Evolutionary conservation across 2,329 filamentous ascomycete species (phyloP).

Genomic region (Myriosclerotinia curreyana): DNA sequence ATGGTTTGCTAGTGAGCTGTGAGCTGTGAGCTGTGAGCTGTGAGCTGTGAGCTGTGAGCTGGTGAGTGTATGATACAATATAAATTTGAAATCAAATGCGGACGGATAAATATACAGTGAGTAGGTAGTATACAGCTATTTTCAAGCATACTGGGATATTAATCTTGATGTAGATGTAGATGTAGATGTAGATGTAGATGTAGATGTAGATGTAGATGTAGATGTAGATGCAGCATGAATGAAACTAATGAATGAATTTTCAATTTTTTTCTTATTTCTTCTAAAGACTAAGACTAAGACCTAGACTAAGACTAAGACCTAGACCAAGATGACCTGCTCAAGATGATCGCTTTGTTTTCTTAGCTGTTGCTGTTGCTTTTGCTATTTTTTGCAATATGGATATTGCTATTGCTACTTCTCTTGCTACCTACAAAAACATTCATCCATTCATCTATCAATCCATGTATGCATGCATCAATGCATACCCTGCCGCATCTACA

Average conservation of each 20-base stretch:
- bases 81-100: neutral
- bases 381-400: neutral
- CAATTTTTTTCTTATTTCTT: neutral
- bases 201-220: too few relatives aligned
- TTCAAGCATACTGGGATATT: neutral
- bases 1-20: neutral
- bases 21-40: too few relatives aligned
- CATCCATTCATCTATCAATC: neutral
- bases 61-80: neutral
- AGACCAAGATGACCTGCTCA: too few relatives aligned
- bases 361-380: neutral
- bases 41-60: too few relatives aligned
- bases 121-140: neutral
- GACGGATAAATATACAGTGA: neutral
- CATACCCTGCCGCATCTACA: constrained; percentile 13
- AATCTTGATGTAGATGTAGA: too few relatives aligned
- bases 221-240: too few relatives aligned
- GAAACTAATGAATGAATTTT: too few relatives aligned
- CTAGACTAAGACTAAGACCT: neutral
- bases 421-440: constrained; percentile 2
- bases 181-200: too few relatives aligned
- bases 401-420: neutral
- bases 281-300: neutral
- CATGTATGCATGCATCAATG: neutral
- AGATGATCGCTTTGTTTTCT: constrained; percentile 10